These are phyloP conservation scores for Plasmodium malariae DNA, from an alignment of 169 alveolate species.

Conservation along the genomic window DNA sequence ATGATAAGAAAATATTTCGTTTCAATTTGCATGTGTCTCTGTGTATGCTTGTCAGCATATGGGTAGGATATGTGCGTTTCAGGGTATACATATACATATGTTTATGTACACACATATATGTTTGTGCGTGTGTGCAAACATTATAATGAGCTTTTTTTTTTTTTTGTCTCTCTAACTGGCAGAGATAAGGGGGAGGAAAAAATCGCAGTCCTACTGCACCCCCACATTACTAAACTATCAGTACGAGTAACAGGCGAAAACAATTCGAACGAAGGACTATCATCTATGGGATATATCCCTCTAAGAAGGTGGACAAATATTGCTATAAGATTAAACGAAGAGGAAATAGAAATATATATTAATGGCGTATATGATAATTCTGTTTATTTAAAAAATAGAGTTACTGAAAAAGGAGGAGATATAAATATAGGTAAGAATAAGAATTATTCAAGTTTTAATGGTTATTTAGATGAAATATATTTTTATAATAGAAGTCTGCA, in stretches of 20 bases:
- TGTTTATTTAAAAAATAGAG: slow-evolving; percentile 10
- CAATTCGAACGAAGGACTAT: slow-evolving; percentile 55
- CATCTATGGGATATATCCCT: slow-evolving; percentile 49
- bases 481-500: slow-evolving; percentile 21
- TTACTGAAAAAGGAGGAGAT: slow-evolving; percentile 30
- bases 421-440: slow-evolving; percentile 30
- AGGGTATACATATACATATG: neutral
- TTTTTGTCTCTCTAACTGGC: neutral
- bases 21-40: neutral
- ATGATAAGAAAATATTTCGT: neutral
- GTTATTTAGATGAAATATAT: slow-evolving; percentile 57
- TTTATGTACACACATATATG: neutral
- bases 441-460: slow-evolving; percentile 57
- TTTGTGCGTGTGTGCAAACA: too few species aligned
- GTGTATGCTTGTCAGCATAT: neutral
- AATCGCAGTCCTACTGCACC: slow-evolving; percentile 39
- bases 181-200: slow-evolving; percentile 48
- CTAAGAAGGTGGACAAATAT: slow-evolving; percentile 67
- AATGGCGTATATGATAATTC: slow-evolving; percentile 64
- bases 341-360: slow-evolving; percentile 16
- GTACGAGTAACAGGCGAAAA: slow-evolving; percentile 8
- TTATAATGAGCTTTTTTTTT: too few species aligned
- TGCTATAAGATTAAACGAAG: slow-evolving; percentile 18
- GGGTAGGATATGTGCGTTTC: too few species aligned
- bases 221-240: slow-evolving; percentile 33